phyloP scores from a whole-genome alignment of 2,329 filamentous ascomycete species.

The Chaetoscypha palmicola region DNA sequence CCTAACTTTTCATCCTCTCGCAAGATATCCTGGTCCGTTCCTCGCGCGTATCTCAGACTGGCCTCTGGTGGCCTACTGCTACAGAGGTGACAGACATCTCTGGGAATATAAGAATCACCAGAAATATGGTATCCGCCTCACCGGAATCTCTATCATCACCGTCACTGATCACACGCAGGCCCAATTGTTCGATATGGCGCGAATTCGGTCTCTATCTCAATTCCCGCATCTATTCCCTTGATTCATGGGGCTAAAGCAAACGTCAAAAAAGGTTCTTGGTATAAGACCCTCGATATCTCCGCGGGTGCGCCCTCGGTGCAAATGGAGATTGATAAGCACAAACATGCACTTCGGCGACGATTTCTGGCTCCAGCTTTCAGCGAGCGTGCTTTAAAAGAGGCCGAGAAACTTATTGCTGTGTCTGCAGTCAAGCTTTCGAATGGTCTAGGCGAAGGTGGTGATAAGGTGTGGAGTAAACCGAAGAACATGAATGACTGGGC shows the following conservation, averaged over 20 bases:
- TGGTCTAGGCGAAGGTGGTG: slow-evolving; percentile 3
- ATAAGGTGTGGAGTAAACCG: slow-evolving; percentile 13
- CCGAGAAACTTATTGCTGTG: slow-evolving; percentile 22
- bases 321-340: slow-evolving; percentile 12
- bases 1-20: slow-evolving; percentile 26
- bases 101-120: slow-evolving; percentile 13
- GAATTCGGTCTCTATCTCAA: slow-evolving; percentile 11
- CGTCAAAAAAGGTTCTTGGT: slow-evolving; percentile 14
- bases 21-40: slow-evolving; percentile 30
- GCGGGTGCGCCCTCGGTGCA: slow-evolving; percentile 12
- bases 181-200: slow-evolving; percentile 8
- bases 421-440: slow-evolving; percentile 5
- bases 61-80: slow-evolving; percentile 10
- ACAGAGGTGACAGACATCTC: slow-evolving; percentile 12
- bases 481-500: slow-evolving; percentile 30
- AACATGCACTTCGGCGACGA: slow-evolving; percentile 14
- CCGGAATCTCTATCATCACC: neutral
- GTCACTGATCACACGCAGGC: neutral
- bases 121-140: slow-evolving; percentile 19
- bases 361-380: slow-evolving; percentile 29
- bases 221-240: slow-evolving; percentile 1
- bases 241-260: slow-evolving; percentile 16
- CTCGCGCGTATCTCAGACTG: slow-evolving; percentile 14
- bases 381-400: slow-evolving; percentile 27
- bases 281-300: slow-evolving; percentile 13